Base-by-base conservation (phyloP, 208 protist species). In the Leishmania tarentolae region DNA sequence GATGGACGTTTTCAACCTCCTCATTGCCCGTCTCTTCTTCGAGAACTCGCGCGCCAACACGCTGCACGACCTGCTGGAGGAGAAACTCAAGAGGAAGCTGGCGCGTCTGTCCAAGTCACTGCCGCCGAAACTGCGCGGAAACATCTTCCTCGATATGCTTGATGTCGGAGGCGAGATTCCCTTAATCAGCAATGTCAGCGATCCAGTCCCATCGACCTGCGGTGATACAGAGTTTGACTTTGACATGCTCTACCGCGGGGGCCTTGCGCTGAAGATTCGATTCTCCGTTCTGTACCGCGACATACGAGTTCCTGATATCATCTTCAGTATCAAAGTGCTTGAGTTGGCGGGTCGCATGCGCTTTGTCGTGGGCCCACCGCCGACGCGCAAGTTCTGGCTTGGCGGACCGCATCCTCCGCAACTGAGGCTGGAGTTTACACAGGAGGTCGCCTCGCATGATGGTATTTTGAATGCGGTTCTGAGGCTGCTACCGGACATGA, bases 171-270 rank as follows among this genome's bases (percentile, higher is more conserved):
- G 87, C 28, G 92, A 97, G 83, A 88, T 96, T 21, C 94, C 94
- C 50, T 86, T 97, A 8, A 85, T 97, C 74, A 87, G 72, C 77
- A 87, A 89, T 70, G 88, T 95, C 17, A 91, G 90, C 80, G 89
- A 93, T n/a, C 85, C 86, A 6, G 70, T 63, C 5, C 28, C 95
- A 3, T 87, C 86, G 17, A 61, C 84, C 17, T 90, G 80, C 52
- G 92, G 94, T 6, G 92, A 97, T 76, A 74, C 95, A 3, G 86
- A 93, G 57, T 94, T 97, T 68, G 91, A 95, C 86, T 96, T 97
- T 80, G 90, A 97, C 74, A 77, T 97, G 66, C 84, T 95, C 9
- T 97, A 97, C 84, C 92, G 92, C 44, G 94, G 94, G 46, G 94
- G 94, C 17, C 86, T 97, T 15, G 80, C 72, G 53, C 65, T 97